Evolutionary conservation across 1,139 yeast genomes (phyloP), one percentile per base, ranked within the genome.

Genomic region (Nakaseomyces nivariensis): DNA sequence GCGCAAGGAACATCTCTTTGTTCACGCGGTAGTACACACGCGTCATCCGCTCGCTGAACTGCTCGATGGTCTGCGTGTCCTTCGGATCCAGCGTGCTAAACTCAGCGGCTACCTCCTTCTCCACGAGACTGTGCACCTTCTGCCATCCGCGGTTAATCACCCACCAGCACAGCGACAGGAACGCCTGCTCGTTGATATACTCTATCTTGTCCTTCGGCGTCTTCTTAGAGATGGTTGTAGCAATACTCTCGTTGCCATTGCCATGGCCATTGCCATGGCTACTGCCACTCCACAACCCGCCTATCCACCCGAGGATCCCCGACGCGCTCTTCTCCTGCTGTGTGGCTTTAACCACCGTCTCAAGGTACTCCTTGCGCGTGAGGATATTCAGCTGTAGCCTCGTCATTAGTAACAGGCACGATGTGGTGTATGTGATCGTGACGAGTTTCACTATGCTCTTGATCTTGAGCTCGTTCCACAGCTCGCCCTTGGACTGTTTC

Each of bases 81-180:
- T 89, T 77, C 36, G 96, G 95, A 57, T 79, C 81, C 38, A 86
- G 71, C 24, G 71, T 71, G 27, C 74, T 77, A 64, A 89, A 88
- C 41, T 81, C 82, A 36, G 72, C 72, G 37, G 71, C 71, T 3
- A 90, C 94, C 4, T 78, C 72, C 1, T 67, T 66, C 60, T 79
- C 79, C 34, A 88, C 78, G 37, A 75, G 67, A 46, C 74, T 71
- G 46, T 79, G 75, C 48, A 85, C 69, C 46, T 73, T 72, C 37
- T 72, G 63, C 92, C 94, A 88, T 1, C 97, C 97, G 57, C 81
- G 78, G 66, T 92, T 89, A 51, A 92, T 73, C 48, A 92, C 69
- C 96, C 97, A 92, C 97, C 97, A 92, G 57, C 90, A 82, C 55
- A 88, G 78, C 1, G 95, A 85, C 52, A 92, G 73, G 64, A 86